Base-by-base conservation (phyloP, 202 grass and related monocot species). In the Dendrocalamus latiflorus region DNA sequence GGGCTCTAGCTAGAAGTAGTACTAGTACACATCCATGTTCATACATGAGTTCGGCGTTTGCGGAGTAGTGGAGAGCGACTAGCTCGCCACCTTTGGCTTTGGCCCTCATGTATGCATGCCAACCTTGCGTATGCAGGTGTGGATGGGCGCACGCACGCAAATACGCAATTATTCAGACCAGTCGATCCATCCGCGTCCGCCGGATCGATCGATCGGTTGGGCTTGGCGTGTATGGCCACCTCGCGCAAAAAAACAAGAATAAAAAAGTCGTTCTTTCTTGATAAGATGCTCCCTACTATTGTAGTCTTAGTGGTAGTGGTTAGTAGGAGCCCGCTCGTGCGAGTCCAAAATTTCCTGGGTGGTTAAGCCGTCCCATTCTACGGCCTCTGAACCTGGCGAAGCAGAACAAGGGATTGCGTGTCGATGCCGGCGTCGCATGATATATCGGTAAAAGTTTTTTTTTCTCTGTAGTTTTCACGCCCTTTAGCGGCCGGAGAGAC, bases 351-450 rank as follows among this genome's bases (percentile, higher is more conserved):
- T 47, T 20, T 48, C 50, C 15, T 21, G 5, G 41, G 77, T 53
- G 43, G 84, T 86, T 90, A 30, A 1, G 61, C 60, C 25, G 28
- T 86, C 84, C 37, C 62, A 51, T 43, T 45, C 58, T 49, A 57
- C 68, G 59, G 75, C 55, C 48, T 28, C 45, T 5, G 66, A 72
- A n/a, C 34, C n/a, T 17, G 82, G 73, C 30, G 24, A 51, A 6
- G 71, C 28, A 65, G 77, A 53, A 28, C 56, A 63, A 41, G 3
- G 15, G 26, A 28, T 65, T 6, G 45, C 65, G 56, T 55, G 34
- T 38, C 5, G 39, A 28, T 17, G 13, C 49, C 38, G 16, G 6
- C 26, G 8, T 37, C 8, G 39, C 30, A 24, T 21, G n/a, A 25
- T 50, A 3, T 51, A 7, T 4, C 7, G 9, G 18, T 1, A 12